A percentile compares a stretch with the other conserved stretches of the same genome.
These are phyloP conservation scores for Madurella mycetomatis DNA, from an alignment of 2,329 filamentous ascomycete species.

Conservation along the genomic window DNA sequence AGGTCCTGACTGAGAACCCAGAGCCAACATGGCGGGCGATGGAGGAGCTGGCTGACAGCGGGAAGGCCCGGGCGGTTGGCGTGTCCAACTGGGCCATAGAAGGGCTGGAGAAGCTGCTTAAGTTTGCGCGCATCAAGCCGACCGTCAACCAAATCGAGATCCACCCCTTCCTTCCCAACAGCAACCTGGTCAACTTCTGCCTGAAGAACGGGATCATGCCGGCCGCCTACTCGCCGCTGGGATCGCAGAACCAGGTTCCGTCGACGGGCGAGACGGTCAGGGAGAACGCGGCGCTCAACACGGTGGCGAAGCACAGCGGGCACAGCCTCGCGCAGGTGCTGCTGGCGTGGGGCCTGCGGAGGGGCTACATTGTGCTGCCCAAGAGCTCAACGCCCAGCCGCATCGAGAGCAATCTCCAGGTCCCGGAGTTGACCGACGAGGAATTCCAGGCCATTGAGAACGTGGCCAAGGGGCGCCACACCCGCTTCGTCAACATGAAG, in stretches of 20 bases:
- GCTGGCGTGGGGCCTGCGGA: constrained; percentile 61
- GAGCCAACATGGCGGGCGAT: constrained; percentile 57
- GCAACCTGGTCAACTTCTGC: constrained; percentile 50
- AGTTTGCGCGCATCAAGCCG: constrained; percentile 44
- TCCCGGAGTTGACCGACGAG: constrained; percentile 51
- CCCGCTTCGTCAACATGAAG: constrained; percentile 77
- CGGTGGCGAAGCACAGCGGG: constrained; percentile 53
- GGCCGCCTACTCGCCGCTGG: constrained; percentile 49
- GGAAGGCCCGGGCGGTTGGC: constrained; percentile 54
- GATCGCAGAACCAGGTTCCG: constrained; percentile 65
- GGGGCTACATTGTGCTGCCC: constrained; percentile 64
- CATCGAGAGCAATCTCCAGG: constrained; percentile 60
- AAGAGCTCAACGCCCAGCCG: constrained; percentile 65
- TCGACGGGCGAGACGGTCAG: constrained; percentile 62
- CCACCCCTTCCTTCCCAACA: constrained; percentile 44
- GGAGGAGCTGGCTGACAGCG: constrained; percentile 52
- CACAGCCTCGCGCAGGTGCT: constrained; percentile 58
- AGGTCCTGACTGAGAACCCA: constrained; percentile 62
- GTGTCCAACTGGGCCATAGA: constrained; percentile 54
- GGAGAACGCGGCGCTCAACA: constrained; percentile 55
- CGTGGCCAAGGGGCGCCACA: constrained; percentile 62
- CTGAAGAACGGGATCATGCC: constrained; percentile 47
- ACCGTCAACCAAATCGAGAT: constrained; percentile 49
- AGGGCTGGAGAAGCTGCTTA: constrained; percentile 51
- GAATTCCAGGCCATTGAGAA: constrained; percentile 60